Percentiles rank a stretch among this genome's conserved stretches.
These are phyloP conservation scores for Pistacia integerrima DNA, from an alignment of 345 rosid species.

Conservation along the genomic window DNA sequence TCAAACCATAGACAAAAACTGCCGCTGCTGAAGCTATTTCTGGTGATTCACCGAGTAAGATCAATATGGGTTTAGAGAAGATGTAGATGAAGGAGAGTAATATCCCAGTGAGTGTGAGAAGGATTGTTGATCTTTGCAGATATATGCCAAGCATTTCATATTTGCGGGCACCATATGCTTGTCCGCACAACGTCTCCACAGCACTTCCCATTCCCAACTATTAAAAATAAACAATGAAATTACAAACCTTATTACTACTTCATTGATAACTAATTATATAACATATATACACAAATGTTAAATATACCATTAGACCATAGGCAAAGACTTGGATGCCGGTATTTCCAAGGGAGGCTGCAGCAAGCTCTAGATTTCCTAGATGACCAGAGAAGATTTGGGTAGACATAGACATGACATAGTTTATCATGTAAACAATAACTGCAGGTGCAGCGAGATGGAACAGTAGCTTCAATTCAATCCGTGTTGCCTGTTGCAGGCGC, in stretches of 20 bases:
- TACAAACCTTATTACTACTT: too few relatives aligned
- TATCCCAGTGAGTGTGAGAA: conserved; percentile 50
- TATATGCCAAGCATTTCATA: conserved; percentile 60
- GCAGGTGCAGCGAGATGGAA: conserved; percentile 55
- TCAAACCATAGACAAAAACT: conserved; percentile 53
- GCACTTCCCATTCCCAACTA: conserved; percentile 73
- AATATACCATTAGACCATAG: conserved; percentile 51
- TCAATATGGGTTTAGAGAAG: conserved; percentile 45
- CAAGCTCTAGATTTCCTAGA: conserved; percentile 65
- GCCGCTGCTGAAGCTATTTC: conserved; percentile 60
- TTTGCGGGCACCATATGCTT: conserved; percentile 60
- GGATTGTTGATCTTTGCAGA: conserved; percentile 60
- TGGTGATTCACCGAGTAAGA: conserved; percentile 53
- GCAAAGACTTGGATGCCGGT: conserved; percentile 58
- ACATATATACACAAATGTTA: neutral
- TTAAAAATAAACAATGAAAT: neutral
- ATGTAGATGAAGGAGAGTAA: conserved; percentile 44
- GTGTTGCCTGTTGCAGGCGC: conserved; percentile 32
- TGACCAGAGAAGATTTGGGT: conserved; percentile 62
- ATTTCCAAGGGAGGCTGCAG: conserved; percentile 68
- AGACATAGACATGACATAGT: conserved; percentile 59
- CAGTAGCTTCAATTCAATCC: conserved; percentile 51
- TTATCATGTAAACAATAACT: conserved; percentile 55
- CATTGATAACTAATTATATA: too few relatives aligned
- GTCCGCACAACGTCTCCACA: conserved; percentile 75